Evolutionary conservation across 352 stramenopile genomes (phyloP), one percentile per base, ranked within the genome.

Genomic region (Phytophthora agathidicida): DNA sequence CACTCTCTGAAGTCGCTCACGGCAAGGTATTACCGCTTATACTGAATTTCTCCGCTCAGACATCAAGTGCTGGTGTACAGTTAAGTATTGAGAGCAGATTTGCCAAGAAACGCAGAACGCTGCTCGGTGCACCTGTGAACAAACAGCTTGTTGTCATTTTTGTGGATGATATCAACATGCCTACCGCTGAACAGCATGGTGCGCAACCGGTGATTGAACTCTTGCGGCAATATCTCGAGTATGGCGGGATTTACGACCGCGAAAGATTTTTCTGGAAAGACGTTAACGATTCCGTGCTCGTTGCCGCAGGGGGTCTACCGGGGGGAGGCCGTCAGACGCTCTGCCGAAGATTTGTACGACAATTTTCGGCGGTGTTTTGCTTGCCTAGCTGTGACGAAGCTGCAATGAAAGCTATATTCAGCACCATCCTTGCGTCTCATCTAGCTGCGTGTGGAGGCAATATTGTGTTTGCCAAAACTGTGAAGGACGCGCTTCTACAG

Each of bases 121-220:
- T 97, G 16, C 76, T 98, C 0, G 93, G 93, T 28, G 80, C 94
- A 3, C 91, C 93, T 0, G 71, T 80, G 3, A 80, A 85, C 44
- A 84, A 79, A 9, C 79, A 80, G 14, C 54, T 88, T 22, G 77
- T 96, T 2, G 74, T 97, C 9, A 64, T 89, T 30, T 92, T 96
- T 41, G 78, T 98, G 17, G 93, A 98, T 60, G 93, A 98, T 60
- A 56, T 98, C 16, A 98, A 98, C 57, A 93, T 98, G 71, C 90
- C 93, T 0, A 81, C 57, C 7, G 58, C 68, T 1, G 93, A 98
- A 38, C 71, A 69, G 7, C 79, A 87, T 39, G 83, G 86, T 0
- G 84, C 80, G 0, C 86, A 95, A 24, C 87, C 86, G 7, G 79
- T 84, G 17, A 75, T 96, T 17, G 84, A 96, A 39, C 55, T 96